phyloP scores from a whole-genome alignment of 2,329 filamentous ascomycete genomes.

The Paracamarosporium sp. region DNA sequence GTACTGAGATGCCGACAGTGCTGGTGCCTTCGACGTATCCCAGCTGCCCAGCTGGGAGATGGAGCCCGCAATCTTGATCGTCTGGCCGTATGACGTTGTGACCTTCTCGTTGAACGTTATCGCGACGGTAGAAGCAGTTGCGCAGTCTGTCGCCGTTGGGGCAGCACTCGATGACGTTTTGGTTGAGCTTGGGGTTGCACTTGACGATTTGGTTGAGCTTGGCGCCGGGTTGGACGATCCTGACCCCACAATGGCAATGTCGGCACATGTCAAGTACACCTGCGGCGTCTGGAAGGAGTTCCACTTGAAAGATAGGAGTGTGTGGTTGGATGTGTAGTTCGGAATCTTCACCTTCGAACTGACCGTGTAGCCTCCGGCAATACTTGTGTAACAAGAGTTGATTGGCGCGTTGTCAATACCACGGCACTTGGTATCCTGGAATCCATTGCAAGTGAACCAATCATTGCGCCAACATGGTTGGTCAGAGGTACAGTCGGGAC shows the following conservation, averaged over 20 bases:
- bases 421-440: slow-evolving; percentile 35
- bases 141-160: slow-evolving; percentile 24
- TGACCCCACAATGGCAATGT: slow-evolving; percentile 35
- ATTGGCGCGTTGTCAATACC: slow-evolving; percentile 40
- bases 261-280: slow-evolving; percentile 40
- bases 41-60: slow-evolving; percentile 53
- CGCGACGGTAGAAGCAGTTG: slow-evolving; percentile 34
- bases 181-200: slow-evolving; percentile 16
- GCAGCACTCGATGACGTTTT: slow-evolving; percentile 13
- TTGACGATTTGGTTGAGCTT: slow-evolving; percentile 15
- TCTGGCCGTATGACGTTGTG: slow-evolving; percentile 57
- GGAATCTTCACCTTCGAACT: slow-evolving; percentile 42
- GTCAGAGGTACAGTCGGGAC: slow-evolving; percentile 35
- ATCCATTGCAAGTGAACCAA: slow-evolving; percentile 44
- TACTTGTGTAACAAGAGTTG: slow-evolving; percentile 42
- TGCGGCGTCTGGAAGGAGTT: slow-evolving; percentile 44
- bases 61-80: slow-evolving; percentile 55
- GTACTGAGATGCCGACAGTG: slow-evolving; percentile 52
- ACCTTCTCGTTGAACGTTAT: slow-evolving; percentile 57
- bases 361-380: slow-evolving; percentile 44
- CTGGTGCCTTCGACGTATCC: slow-evolving; percentile 48
- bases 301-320: slow-evolving; percentile 40
- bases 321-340: slow-evolving; percentile 40
- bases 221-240: slow-evolving; percentile 19
- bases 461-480: slow-evolving; percentile 42